phyloP scores from a whole-genome alignment of 75 land plant species.

The Sequoiadendron giganteum region DNA sequence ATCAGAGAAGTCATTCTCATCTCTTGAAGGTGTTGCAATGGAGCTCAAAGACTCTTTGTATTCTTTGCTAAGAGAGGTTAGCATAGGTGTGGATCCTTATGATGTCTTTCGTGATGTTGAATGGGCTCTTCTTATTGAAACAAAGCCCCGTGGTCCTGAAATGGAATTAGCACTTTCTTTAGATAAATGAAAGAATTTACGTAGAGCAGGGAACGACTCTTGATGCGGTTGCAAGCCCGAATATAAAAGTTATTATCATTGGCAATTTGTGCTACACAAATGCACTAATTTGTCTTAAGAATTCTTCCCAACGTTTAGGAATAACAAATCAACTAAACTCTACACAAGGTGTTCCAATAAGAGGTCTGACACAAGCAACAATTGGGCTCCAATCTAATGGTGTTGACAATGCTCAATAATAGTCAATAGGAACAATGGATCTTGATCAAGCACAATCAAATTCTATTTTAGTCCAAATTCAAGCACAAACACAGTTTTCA shows the following conservation, averaged over 20 bases:
- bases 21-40: conserved; percentile 98
- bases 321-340: conserved; percentile 18
- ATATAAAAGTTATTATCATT: too few species aligned
- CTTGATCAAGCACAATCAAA: neutral
- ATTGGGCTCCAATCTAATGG: conserved; percentile 13
- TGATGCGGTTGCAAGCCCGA: too few species aligned
- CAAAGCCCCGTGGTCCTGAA: conserved; percentile 97
- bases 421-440: conserved; percentile 8
- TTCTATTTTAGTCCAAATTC: conserved; percentile 15
- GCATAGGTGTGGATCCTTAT: conserved; percentile 77
- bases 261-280: too few species aligned
- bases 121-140: conserved; percentile 98
- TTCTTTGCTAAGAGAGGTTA: conserved; percentile 91
- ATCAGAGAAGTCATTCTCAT: conserved; percentile 73
- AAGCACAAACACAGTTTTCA: conserved; percentile 19
- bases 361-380: conserved; percentile 7
- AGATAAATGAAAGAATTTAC: too few species aligned
- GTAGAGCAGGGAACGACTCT: too few species aligned
- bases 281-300: too few species aligned
- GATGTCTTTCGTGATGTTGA: conserved; percentile 88
- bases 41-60: conserved; percentile 95
- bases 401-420: conserved; percentile 19
- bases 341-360: conserved; percentile 13
- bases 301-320: too few species aligned
- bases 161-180: conserved; percentile 54